These are phyloP conservation scores for Exophiala sp. DNA, from an alignment of 2,329 filamentous ascomycete genomes.

Conservation along the genomic window DNA sequence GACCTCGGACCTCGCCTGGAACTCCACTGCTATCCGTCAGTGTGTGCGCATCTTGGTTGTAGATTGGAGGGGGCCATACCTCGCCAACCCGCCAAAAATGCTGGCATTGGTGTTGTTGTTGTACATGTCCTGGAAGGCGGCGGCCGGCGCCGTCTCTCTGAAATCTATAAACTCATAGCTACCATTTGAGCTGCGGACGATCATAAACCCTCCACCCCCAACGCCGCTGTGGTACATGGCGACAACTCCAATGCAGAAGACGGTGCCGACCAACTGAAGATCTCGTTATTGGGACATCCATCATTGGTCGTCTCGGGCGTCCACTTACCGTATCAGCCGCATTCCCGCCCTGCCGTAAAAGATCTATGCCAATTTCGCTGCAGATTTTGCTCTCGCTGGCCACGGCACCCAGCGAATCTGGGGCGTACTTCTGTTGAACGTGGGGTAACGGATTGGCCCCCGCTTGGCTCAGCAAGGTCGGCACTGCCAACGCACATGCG, in stretches of 20 bases:
- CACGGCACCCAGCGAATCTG: conserved; percentile 53
- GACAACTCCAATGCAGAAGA: conserved; percentile 68
- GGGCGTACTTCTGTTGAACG: conserved; percentile 12
- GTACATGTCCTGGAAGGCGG: conserved; percentile 81
- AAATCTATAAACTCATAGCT: conserved; percentile 84
- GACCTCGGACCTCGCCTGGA: conserved; percentile 61
- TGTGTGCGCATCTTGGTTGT: neutral
- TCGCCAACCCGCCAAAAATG: conserved; percentile 65
- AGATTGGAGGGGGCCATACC: conserved; percentile 33
- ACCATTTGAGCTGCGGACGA: conserved; percentile 67
- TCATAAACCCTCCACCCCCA: conserved; percentile 84
- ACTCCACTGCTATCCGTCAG: conserved; percentile 42
- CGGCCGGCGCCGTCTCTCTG: conserved; percentile 76
- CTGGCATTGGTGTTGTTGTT: conserved; percentile 61
- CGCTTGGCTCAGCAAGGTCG: conserved; percentile 21
- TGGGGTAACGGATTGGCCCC: conserved; percentile 17
- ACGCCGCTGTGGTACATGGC: conserved; percentile 75
- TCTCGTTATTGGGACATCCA: neutral
- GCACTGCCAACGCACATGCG: conserved; percentile 14
- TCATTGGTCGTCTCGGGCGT: conserved; percentile 1
- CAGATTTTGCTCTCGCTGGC: conserved; percentile 65
- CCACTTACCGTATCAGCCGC: conserved; percentile 62
- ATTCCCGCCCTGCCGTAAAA: conserved; percentile 60
- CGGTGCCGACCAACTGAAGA: conserved; percentile 59
- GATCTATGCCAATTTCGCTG: conserved; percentile 60